Percentiles rank a stretch among this genome's conserved stretches.
Evolutionary conservation across 2,329 filamentous ascomycete genomes (phyloP).

Genomic region (Pseudocercospora cruenta): DNA sequence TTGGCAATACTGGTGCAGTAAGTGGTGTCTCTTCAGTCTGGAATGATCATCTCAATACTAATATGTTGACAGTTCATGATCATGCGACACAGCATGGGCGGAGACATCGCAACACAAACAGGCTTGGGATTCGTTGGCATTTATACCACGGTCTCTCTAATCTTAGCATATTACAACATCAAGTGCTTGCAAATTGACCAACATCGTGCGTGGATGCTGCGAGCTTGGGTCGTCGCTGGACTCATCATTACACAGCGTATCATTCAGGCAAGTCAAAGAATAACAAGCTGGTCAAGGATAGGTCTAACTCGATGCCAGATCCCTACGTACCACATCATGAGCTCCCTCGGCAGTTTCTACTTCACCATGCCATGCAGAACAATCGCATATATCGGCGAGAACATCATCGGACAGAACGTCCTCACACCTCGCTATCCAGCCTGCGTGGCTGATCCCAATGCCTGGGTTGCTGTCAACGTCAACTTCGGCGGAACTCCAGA

Average conservation of each 20-base stretch:
- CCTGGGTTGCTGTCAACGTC: neutral
- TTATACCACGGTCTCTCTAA: slow-evolving; percentile 48
- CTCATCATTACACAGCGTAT: slow-evolving; percentile 7
- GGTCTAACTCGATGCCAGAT: neutral
- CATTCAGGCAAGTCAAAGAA: neutral
- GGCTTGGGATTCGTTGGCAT: slow-evolving; percentile 50
- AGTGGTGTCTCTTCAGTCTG: too few relatives aligned
- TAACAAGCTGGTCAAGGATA: neutral
- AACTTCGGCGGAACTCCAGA: neutral
- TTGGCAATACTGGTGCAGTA: slow-evolving; percentile 51
- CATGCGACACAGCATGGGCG: slow-evolving; percentile 56
- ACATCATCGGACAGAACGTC: neutral
- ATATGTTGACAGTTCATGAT: slow-evolving; percentile 50
- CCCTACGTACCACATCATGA: slow-evolving; percentile 44
- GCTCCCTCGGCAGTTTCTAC: slow-evolving; percentile 41
- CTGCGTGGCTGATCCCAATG: slow-evolving; percentile 2
- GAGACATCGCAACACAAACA: slow-evolving; percentile 55
- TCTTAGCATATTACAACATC: slow-evolving; percentile 59
- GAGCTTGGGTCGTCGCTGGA: slow-evolving; percentile 36
- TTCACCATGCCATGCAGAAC: slow-evolving; percentile 52
- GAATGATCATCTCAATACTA: too few relatives aligned
- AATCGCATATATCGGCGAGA: slow-evolving; percentile 39
- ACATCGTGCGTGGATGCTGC: slow-evolving; percentile 66
- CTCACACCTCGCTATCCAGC: neutral
- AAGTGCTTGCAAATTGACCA: slow-evolving; percentile 64